Evolutionary conservation across 352 stramenopile species (phyloP).

Genomic region (Phytopythium helicoides): DNA sequence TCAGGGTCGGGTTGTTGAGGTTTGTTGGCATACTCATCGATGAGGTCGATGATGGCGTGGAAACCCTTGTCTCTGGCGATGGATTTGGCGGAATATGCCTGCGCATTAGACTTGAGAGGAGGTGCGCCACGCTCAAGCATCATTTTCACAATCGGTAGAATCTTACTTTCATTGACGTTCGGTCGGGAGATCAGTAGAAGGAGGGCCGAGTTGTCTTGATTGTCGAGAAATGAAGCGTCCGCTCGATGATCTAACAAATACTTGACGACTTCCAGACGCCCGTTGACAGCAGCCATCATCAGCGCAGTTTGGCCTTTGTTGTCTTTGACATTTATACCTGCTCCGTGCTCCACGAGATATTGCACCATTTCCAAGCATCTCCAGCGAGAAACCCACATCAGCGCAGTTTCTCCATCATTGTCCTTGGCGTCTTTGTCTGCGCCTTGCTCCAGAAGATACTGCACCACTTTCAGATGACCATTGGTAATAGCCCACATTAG

Average conservation of each 20-base stretch:
- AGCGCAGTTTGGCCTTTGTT: constrained; percentile 1
- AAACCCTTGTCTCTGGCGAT: neutral
- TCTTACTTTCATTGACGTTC: constrained; percentile 9
- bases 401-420: constrained; percentile 6
- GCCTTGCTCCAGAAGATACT: too few species aligned
- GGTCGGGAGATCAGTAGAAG: constrained; percentile 1
- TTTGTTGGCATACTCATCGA: constrained; percentile 1
- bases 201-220: constrained; percentile 1
- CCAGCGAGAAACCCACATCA: neutral
- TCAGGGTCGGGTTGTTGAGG: constrained; percentile 17
- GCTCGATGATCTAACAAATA: constrained; percentile 3
- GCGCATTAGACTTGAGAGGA: constrained; percentile 1
- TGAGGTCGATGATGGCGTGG: neutral
- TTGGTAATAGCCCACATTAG: too few species aligned
- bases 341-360: constrained; percentile 6
- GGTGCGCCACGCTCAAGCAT: constrained; percentile 11
- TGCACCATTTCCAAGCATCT: constrained; percentile 2
- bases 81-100: neutral
- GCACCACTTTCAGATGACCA: too few species aligned
- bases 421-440: constrained; percentile 6
- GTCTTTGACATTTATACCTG: neutral
- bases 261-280: neutral
- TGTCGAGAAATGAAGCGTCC: constrained; percentile 4
- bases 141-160: constrained; percentile 12
- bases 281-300: neutral